Conservation (phyloP, 192 early-diverging fungal species). For the Piromyces finnis region DNA sequence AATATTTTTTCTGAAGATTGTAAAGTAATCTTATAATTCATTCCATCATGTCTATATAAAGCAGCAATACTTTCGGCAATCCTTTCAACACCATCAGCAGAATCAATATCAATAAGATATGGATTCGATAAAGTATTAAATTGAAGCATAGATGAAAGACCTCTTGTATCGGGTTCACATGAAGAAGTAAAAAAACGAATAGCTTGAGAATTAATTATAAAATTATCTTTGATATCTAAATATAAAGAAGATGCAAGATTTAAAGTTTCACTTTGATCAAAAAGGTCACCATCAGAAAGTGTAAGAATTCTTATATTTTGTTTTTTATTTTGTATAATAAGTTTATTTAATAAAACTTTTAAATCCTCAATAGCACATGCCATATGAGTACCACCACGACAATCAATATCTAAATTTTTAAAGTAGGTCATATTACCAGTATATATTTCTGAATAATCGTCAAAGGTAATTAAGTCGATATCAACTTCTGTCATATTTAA, state of each 20-base stretch:
- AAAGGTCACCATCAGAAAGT: neutral
- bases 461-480: neutral
- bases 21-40: neutral
- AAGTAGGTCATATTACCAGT: neutral
- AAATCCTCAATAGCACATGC: neutral
- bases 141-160: constrained; percentile 10
- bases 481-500: neutral
- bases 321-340: neutral
- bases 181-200: constrained; percentile 3
- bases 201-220: constrained; percentile 6
- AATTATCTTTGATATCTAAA: neutral
- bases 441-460: neutral
- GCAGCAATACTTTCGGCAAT: neutral
- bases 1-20: neutral
- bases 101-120: neutral
- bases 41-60: neutral
- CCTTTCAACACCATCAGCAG: neutral
- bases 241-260: neutral
- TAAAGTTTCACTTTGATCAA: neutral
- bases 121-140: neutral
- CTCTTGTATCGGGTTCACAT: constrained; percentile 6
- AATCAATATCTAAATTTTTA: neutral
- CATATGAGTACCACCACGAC: neutral
- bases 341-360: neutral
- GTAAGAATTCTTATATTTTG: neutral